Base-by-base conservation (phyloP, 108 stramenopile genomes). In the Nannochloropsis granulata region DNA sequence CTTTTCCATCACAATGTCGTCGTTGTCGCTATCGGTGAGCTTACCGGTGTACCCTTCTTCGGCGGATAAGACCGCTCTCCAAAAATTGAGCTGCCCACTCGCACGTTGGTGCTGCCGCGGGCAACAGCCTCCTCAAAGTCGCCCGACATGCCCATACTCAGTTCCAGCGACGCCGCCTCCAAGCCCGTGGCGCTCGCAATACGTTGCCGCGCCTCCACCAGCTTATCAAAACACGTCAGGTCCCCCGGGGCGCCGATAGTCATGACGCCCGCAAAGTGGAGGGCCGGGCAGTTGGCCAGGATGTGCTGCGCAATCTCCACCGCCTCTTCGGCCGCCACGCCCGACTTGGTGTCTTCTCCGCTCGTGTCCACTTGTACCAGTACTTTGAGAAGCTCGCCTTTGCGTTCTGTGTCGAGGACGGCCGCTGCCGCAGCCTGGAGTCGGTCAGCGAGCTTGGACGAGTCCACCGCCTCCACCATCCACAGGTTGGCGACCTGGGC, bases 91-190 rank as follows among this genome's bases (percentile, higher is more conserved):
- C 93, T 93, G 81, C 98, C 98, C 19, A 99, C 97, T 44, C 98
- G 90, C 8, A 99, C 95, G 86, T 92, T 94, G 45, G 95, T 96
- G 21, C 96, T 91, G 24, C 97, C 98, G 83, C 91, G 91, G 78
- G 90, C 90, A 91, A 99, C 97, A 42, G 98, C 98, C 45, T 92
- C 92, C 85, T 94, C 95, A 84, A 93, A 99, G 87, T 99, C 98
- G 12, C 93, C 95, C 26, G 93, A 94, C 98, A 99, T 99, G 85
- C 98, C 98, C 98, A 99, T 99, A 85, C 93, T 94, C 81, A 99
- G 86, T 82, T 94, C 96, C 79, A 98, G 83, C 7, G 84, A 85
- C 24, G 85, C 83, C 19, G 87, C 80, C 25, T 92, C 88, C 80
- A 91, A 23, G 19, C 82, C 89, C 23, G 81, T 81, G 12, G 81